Conservation (phyloP, 2,329 filamentous ascomycete genomes). For the Boeremia lycopersici region DNA sequence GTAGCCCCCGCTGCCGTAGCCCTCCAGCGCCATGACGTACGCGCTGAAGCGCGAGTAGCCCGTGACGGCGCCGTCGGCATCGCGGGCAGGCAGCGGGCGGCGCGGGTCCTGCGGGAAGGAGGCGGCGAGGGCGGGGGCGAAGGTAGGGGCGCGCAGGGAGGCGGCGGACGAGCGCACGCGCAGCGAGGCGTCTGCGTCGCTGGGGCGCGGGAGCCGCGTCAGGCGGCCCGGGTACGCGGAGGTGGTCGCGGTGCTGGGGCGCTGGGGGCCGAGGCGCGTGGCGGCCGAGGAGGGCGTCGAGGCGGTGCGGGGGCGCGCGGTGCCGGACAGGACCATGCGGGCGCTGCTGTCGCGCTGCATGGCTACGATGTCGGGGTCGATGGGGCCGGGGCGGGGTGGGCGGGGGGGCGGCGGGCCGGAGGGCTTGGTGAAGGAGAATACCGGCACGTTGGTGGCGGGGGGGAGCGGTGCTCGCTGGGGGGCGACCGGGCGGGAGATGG, state of each 20-base stretch:
- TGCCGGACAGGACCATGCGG: slow-evolving; percentile 20
- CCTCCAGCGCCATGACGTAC: slow-evolving; percentile 12
- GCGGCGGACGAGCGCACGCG: slow-evolving; percentile 12
- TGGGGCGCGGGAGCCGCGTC: too few relatives aligned
- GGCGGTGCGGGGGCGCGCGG: slow-evolving; percentile 16
- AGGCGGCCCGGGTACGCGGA: not conserved
- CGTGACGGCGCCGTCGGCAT: slow-evolving; percentile 14
- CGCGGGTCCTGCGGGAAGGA: slow-evolving; percentile 10
- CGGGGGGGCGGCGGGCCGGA: slow-evolving; percentile 19
- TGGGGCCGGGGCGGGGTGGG: slow-evolving; percentile 22
- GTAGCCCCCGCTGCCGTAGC: not conserved
- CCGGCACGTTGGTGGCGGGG: not conserved
- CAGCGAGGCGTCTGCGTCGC: not conserved
- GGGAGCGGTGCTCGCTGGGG: not conserved
- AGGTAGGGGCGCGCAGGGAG: not conserved
- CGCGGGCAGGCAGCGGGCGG: slow-evolving; percentile 17
- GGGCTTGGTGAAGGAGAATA: slow-evolving; percentile 19
- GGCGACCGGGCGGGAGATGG: slow-evolving; percentile 23
- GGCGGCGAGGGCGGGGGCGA: slow-evolving; percentile 19
- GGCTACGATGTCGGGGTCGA: slow-evolving; percentile 22
- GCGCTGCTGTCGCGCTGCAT: slow-evolving; percentile 22
- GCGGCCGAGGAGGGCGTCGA: slow-evolving; percentile 1
- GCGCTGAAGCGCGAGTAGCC: slow-evolving; percentile 22
- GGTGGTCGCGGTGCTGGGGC: not conserved
- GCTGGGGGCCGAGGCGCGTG: not conserved